Evolutionary conservation across 208 protist genomes (phyloP), one percentile per base, ranked within the genome.

Genomic region (Vickermania ingenoplastis): DNA sequence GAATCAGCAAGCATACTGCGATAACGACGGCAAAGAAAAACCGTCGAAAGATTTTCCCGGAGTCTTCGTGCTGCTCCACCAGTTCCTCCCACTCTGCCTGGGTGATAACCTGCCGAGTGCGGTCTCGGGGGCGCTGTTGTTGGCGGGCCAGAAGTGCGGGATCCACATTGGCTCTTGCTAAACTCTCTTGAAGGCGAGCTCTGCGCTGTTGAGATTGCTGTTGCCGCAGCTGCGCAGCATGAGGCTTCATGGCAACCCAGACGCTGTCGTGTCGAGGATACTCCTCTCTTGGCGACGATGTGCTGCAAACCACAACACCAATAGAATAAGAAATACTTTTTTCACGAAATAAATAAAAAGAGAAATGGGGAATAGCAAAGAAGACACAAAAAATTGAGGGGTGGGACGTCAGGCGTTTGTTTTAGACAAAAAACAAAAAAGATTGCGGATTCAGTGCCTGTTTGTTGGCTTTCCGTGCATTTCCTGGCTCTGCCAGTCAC

Each of bases 31-130:
- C 69, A 67, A 89, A 90, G 41, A 79, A 41, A 17, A 45, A 45
- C 57, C 69, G 71, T 24, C 83, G 81, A 61, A 94, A 94, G 14
- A 31, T 67, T 48, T 63, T 81, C 24, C 87, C 83, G 14, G 81
- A 91, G 63, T 89, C 78, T 49, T 90, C 82, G 59, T 85, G 71
- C 48, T 79, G 59, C 55, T 83, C 81, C 21, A 94, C 83, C 2
- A 89, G 31, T 61, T 76, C 76, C 30, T 91, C 74, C 84, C 83
- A 91, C 63, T 94, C 83, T 23, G 67, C 66, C 41, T 80, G 66
- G 22, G 83, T 90, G 59, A 94, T 94, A 36, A 94, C 36, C 30
- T 79, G 79, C 11, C 36, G 36, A 7, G 7, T 17, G 21, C 72
- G 76, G 48, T 92, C 79, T 21, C 77, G 77, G 29, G 45, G 54